Evolutionary conservation across 176 grass and related monocot species (phyloP).

Genomic region (Bothriochloa decipiens): DNA sequence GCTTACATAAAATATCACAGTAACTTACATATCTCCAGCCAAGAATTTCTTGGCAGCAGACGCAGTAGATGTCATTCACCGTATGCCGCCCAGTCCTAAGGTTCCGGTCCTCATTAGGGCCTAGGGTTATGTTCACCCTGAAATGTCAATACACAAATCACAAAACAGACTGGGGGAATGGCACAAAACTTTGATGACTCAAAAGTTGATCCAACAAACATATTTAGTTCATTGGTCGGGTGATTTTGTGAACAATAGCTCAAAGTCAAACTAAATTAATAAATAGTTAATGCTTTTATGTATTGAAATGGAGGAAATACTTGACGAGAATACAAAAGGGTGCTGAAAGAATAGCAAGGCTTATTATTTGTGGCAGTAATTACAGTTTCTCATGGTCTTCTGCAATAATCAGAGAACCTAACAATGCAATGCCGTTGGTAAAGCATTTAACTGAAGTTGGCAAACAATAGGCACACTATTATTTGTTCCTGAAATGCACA

Average conservation of each 20-base stretch:
- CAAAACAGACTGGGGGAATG: background rate
- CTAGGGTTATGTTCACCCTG: constrained; percentile 68
- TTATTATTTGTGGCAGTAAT: background rate
- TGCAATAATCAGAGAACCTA: background rate
- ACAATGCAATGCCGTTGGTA: background rate
- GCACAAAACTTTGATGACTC: background rate
- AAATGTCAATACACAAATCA: background rate
- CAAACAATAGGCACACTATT: background rate
- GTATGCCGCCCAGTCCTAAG: constrained; percentile 61
- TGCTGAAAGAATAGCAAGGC: background rate
- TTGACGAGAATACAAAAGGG: background rate
- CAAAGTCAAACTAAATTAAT: background rate
- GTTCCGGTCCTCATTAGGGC: constrained; percentile 59
- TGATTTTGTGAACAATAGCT: background rate
- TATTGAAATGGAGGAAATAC: background rate
- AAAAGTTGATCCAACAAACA: background rate
- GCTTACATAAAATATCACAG: background rate
- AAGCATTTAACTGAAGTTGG: background rate
- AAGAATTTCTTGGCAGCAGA: constrained; percentile 62
- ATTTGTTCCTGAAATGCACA: background rate
- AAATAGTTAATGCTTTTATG: background rate
- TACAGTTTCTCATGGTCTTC: background rate
- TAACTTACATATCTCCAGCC: constrained; percentile 89
- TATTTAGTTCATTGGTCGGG: background rate
- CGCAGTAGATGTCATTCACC: constrained; percentile 73